A percentile compares a stretch with the other conserved stretches of the same genome.
Conservation (phyloP, 352 stramenopile genomes). For the Proteromonas lacertae region DNA sequence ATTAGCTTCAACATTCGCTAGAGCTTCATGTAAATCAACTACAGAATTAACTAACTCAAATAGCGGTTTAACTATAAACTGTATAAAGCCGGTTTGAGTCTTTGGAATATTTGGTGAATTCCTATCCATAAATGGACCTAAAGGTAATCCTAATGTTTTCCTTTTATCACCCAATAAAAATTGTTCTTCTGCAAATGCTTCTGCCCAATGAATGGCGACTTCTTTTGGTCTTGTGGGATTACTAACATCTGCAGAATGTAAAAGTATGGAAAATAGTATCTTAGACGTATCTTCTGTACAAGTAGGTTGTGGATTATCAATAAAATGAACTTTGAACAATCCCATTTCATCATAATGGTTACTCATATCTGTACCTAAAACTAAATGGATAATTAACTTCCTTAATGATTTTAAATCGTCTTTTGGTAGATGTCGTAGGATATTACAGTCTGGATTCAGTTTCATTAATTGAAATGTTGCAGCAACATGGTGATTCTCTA, state of each 20-base stretch:
- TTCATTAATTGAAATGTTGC: conserved; percentile 37
- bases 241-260: not conserved
- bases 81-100: too few species aligned
- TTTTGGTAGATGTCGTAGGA: conserved; percentile 24
- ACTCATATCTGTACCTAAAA: conserved; percentile 49
- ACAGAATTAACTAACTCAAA: too few species aligned
- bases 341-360: conserved; percentile 16
- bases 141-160: too few species aligned
- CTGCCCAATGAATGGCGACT: not conserved
- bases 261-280: not conserved
- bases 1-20: too few species aligned
- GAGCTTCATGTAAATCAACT: too few species aligned
- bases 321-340: too few species aligned
- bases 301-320: not conserved
- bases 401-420: conserved; percentile 21
- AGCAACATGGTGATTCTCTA: conserved; percentile 42
- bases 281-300: not conserved
- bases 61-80: too few species aligned
- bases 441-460: conserved; percentile 40
- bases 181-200: not conserved
- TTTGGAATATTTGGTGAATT: too few species aligned
- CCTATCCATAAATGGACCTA: too few species aligned
- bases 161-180: too few species aligned
- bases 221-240: not conserved
- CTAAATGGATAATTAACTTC: conserved; percentile 39